Conservation (phyloP, 257 asterid species). For the Capsicum rhomboideum region DNA sequence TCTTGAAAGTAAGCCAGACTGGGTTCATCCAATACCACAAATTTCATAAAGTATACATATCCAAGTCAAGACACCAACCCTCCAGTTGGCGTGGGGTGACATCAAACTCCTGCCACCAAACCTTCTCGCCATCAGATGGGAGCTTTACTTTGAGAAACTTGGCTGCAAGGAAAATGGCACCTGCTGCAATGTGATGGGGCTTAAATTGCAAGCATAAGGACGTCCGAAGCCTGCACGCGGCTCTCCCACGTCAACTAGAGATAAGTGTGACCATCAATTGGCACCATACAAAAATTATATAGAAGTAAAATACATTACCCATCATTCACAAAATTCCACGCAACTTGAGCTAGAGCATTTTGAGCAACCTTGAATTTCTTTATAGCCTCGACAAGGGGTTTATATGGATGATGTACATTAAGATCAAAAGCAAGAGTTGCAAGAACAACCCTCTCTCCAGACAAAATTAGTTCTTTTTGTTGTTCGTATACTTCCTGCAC, state of each 20-base stretch:
- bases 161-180: conserved; percentile 99
- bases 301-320: conserved; percentile 58
- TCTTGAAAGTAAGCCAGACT: background rate
- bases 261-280: conserved; percentile 36
- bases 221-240: conserved; percentile 90
- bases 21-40: conserved; percentile 12
- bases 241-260: conserved; percentile 61
- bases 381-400: conserved; percentile 93
- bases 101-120: conserved; percentile 99
- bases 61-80: conserved; percentile 65
- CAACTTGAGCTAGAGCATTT: conserved; percentile 90
- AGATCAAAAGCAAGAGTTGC: conserved; percentile 86
- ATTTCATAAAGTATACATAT: conserved; percentile 8
- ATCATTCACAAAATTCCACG: conserved; percentile 99
- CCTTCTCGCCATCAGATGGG: conserved; percentile 90
- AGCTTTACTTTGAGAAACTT: conserved; percentile 98
- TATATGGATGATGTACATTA: conserved; percentile 80
- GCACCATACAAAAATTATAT: conserved; percentile 10
- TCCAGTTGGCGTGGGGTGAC: conserved; percentile 99
- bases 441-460: conserved; percentile 88
- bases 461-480: conserved; percentile 72
- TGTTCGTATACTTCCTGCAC: conserved; percentile 89
- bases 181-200: conserved; percentile 99
- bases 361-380: conserved; percentile 88
- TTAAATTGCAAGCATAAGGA: conserved; percentile 97